Base-by-base conservation (phyloP, 495 filamentous ascomycete genomes). In the Annulohypoxylon stygium region DNA sequence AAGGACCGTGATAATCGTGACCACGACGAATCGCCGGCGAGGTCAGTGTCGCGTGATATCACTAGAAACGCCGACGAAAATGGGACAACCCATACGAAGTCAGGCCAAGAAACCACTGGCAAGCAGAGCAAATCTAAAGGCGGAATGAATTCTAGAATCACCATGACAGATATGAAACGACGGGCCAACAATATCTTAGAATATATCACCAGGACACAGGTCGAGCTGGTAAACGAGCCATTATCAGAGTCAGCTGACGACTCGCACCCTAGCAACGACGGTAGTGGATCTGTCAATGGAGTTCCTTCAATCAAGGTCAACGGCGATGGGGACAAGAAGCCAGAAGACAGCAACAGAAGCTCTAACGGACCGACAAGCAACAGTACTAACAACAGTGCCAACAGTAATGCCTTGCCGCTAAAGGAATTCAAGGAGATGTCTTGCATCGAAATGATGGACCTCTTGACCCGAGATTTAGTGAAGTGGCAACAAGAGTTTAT, bases 121-220 rank as follows among this genome's bases (percentile, higher is more conserved):
- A 84, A 80, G 62, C 72, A 78, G 9, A 66, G 78, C 54, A 84
- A 81, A 64, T 71, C 61, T 47, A 85, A 82, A 67, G 80, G 78
- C 10, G 79, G 80, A 18, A 82, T 85, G 79, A 80, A 54, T 18
- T 90, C 88, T 72, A 93, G 92, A 78, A 89, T 94, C 55, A 95
- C 88, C 30, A 92, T 98, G 90, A 91, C 90, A 66, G 95, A 98
- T 71, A 96, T 98, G 92, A 94, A 93, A 81, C 88, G 92, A 67
- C 89, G 93, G 7, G 94, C 94, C 3, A 89, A 90, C 2, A 90
- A 86, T 12, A 95, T 99, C 62, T 84, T 97, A 14, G 94, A 97
- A 47, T 98, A 93, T 79, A 97, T 99, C 73, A 90, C 92, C 7
- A 89, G 93, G 51, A 95, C 93, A 71, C 95, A 98, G 75, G 86